These are phyloP conservation scores for Pelargonium cotyledonis DNA, from an alignment of 441 rosid species.

Conservation along the genomic window DNA sequence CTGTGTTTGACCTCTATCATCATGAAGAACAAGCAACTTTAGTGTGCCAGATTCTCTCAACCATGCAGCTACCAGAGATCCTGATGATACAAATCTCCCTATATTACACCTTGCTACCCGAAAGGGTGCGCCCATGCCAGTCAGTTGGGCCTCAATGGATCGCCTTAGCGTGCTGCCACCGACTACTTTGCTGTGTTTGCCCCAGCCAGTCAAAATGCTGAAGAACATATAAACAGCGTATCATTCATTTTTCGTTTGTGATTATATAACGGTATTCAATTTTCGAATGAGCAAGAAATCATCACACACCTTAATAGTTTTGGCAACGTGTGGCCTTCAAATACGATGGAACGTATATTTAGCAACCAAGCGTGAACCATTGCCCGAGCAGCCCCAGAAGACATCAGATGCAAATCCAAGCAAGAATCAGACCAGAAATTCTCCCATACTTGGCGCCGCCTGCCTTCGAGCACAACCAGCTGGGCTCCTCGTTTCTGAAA, in stretches of 20 bases:
- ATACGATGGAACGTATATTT: constrained; percentile 61
- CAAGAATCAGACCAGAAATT: constrained; percentile 79
- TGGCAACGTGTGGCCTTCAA: constrained; percentile 74
- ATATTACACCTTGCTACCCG: constrained; percentile 62
- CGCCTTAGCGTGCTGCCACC: constrained; percentile 76
- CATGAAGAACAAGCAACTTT: constrained; percentile 60
- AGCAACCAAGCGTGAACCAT: constrained; percentile 91
- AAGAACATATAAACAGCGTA: constrained; percentile 5
- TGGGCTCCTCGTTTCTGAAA: constrained; percentile 71
- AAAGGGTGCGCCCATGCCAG: constrained; percentile 69
- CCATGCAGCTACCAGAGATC: constrained; percentile 71
- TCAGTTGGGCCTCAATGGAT: constrained; percentile 60
- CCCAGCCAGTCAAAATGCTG: constrained; percentile 97
- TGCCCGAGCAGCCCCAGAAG: constrained; percentile 89
- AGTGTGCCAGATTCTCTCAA: constrained; percentile 63
- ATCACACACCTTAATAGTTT: constrained; percentile 55
- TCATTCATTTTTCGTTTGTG: not conserved
- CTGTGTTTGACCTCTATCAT: constrained; percentile 37
- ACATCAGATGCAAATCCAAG: constrained; percentile 90
- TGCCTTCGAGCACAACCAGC: constrained; percentile 79
- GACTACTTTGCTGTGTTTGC: constrained; percentile 88
- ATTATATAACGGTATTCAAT: no score
- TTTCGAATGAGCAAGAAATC: no score
- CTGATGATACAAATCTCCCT: constrained; percentile 67
- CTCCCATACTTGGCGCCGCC: constrained; percentile 80